These are phyloP conservation scores for Coemansia sp. DNA, from an alignment of 192 early-diverging fungal genomes.

Conservation along the genomic window DNA sequence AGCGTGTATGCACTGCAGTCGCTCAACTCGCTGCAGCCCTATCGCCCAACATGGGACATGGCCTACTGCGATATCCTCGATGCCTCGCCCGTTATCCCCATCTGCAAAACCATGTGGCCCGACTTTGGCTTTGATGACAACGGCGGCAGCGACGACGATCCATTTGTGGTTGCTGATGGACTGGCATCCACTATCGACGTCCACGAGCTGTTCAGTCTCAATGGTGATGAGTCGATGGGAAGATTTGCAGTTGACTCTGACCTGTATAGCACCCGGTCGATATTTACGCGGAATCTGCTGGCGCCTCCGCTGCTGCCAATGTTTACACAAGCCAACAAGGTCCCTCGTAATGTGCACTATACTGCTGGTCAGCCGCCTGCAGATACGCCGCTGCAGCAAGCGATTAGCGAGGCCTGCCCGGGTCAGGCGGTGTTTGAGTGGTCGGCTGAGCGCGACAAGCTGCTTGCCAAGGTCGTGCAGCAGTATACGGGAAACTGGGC, in stretches of 20 bases:
- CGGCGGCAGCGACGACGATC: slow-evolving; percentile 1
- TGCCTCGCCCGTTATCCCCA: slow-evolving; percentile 43
- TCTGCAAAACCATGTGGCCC: slow-evolving; percentile 52
- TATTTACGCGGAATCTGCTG: slow-evolving; percentile 45
- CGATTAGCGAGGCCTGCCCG: slow-evolving; percentile 39
- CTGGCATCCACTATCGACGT: slow-evolving; percentile 13
- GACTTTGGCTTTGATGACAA: slow-evolving; percentile 20
- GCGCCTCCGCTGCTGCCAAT: slow-evolving; percentile 45
- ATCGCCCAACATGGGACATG: slow-evolving; percentile 35
- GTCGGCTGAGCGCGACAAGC: slow-evolving; percentile 40
- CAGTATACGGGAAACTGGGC: slow-evolving; percentile 50
- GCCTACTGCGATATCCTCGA: slow-evolving; percentile 46
- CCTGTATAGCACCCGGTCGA: slow-evolving; percentile 15
- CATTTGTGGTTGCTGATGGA: background rate
- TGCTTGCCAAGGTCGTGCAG: slow-evolving; percentile 42
- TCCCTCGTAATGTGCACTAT: slow-evolving; percentile 22
- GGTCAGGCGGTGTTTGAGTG: slow-evolving; percentile 49
- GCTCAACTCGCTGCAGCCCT: slow-evolving; percentile 24
- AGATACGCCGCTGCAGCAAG: slow-evolving; percentile 38
- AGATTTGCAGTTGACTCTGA: slow-evolving; percentile 19
- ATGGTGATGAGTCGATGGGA: slow-evolving; percentile 11
- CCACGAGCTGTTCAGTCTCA: slow-evolving; percentile 19
- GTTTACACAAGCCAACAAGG: slow-evolving; percentile 47
- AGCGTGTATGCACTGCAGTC: slow-evolving; percentile 38
- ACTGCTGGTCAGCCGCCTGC: slow-evolving; percentile 30